These are phyloP conservation scores for Logfia minima DNA, from an alignment of 129 eudicot genomes.

Conservation along the genomic window DNA sequence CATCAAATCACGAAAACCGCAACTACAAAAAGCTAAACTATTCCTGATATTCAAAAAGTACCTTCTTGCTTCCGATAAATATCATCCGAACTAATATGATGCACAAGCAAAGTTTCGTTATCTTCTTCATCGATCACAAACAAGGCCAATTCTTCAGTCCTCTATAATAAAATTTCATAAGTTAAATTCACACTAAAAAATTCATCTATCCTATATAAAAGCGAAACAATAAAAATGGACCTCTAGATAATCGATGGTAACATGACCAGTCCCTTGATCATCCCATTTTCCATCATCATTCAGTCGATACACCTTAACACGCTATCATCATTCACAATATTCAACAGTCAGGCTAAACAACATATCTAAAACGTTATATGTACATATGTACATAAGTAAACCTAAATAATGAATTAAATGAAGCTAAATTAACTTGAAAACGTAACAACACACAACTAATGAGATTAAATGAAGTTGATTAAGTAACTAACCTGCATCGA, in stretches of 20 bases:
- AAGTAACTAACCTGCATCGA: slow-evolving; percentile 34
- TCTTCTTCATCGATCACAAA: slow-evolving; percentile 83
- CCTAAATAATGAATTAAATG: not conserved
- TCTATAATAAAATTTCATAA: slow-evolving; percentile 40
- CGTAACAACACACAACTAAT: slow-evolving; percentile 1
- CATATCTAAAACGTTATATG: not conserved
- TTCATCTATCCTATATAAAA: not conserved
- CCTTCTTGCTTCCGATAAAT: slow-evolving; percentile 96
- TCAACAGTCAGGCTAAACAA: not conserved
- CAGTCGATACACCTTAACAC: slow-evolving; percentile 82
- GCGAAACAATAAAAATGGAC: slow-evolving; percentile 25
- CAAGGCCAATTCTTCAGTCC: slow-evolving; percentile 71
- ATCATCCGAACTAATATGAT: slow-evolving; percentile 76
- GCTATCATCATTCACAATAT: slow-evolving; percentile 46
- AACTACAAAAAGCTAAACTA: not conserved
- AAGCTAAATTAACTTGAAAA: not conserved
- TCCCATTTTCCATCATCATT: slow-evolving; percentile 94
- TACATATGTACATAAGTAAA: slow-evolving; percentile 1
- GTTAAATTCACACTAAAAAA: not conserved
- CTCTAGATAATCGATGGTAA: slow-evolving; percentile 80
- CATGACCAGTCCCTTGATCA: slow-evolving; percentile 98
- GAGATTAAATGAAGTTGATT: not conserved
- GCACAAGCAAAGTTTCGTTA: slow-evolving; percentile 73
- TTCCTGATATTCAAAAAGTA: slow-evolving; percentile 11
- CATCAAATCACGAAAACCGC: not conserved